Conservation (phyloP, 352 stramenopile genomes). For the Phytophthora pinifolia region DNA sequence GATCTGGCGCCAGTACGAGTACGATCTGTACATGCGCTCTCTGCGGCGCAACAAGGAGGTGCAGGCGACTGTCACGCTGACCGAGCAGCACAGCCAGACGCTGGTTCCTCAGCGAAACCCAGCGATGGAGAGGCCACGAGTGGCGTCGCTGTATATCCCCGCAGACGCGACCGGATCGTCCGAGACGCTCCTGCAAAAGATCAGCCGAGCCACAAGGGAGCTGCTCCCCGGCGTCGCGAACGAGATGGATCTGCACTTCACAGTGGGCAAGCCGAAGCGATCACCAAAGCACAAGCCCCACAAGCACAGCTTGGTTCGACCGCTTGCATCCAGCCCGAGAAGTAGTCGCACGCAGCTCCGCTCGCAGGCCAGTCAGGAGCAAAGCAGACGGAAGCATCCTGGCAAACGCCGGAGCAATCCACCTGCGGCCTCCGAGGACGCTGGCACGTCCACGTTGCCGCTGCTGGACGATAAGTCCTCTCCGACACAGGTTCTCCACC, state of each 20-base stretch:
- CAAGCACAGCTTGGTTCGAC: conserved; percentile 20
- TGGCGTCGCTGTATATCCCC: conserved; percentile 51
- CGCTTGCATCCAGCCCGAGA: conserved; percentile 25
- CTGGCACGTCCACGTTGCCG: conserved; percentile 13
- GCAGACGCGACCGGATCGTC: conserved; percentile 28
- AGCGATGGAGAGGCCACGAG: conserved; percentile 52
- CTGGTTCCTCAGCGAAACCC: conserved; percentile 67
- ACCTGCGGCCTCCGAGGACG: conserved; percentile 3
- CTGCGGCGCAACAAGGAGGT: conserved; percentile 53
- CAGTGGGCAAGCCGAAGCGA: conserved; percentile 11
- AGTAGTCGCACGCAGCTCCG: conserved; percentile 29
- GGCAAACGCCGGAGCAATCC: conserved; percentile 10
- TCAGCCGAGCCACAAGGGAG: conserved; percentile 46
- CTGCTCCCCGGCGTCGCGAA: conserved; percentile 48
- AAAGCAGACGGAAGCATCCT: conserved; percentile 13
- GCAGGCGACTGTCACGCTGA: conserved; percentile 54
- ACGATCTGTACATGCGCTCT: conserved; percentile 61
- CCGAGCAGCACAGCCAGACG: conserved; percentile 49
- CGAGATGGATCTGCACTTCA: conserved; percentile 33
- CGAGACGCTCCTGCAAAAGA: conserved; percentile 58
- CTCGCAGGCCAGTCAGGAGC: conserved; percentile 21
- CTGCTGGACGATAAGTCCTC: conserved; percentile 22
- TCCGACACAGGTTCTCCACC: conserved; percentile 47
- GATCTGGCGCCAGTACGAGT: conserved; percentile 64
- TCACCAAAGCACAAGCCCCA: conserved; percentile 17